These are phyloP conservation scores for Eimeria acervulina DNA, from an alignment of 169 alveolate genomes.

Conservation along the genomic window DNA sequence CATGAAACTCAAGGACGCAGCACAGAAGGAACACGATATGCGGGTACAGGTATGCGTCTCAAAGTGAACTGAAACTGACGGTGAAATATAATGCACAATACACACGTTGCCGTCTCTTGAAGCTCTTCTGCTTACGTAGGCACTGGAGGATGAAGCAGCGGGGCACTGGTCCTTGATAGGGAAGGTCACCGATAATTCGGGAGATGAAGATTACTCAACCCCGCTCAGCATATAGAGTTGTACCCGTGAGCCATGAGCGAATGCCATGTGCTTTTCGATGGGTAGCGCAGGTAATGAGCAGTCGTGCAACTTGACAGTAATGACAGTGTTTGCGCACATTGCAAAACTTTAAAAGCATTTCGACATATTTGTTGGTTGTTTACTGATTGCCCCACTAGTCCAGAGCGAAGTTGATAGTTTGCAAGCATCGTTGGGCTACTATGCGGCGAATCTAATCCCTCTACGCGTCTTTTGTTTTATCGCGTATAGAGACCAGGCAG, in stretches of 20 bases:
- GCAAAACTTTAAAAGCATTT: background rate
- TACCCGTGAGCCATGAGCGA: background rate
- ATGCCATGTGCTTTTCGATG: background rate
- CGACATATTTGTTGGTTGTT: background rate
- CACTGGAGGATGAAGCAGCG: conserved; percentile 69
- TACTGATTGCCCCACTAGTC: background rate
- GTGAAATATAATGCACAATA: background rate
- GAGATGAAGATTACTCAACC: conserved; percentile 22
- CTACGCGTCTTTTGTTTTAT: background rate
- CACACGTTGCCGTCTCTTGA: background rate
- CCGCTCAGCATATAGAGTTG: background rate
- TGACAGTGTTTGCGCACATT: background rate
- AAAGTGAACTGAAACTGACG: background rate
- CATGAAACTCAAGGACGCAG: conserved; percentile 71
- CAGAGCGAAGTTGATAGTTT: background rate
- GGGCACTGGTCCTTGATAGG: conserved; percentile 64
- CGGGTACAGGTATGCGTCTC: conserved; percentile 42
- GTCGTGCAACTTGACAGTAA: background rate
- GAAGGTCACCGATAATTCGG: conserved; percentile 36
- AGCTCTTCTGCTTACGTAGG: background rate
- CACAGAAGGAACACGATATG: conserved; percentile 54
- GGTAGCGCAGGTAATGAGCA: background rate
- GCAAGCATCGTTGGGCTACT: background rate
- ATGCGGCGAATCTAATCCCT: background rate
- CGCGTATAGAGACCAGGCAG: background rate